phyloP scores from a whole-genome alignment of 768 basidiomycete genomes.

The Phylloporus sp. region DNA sequence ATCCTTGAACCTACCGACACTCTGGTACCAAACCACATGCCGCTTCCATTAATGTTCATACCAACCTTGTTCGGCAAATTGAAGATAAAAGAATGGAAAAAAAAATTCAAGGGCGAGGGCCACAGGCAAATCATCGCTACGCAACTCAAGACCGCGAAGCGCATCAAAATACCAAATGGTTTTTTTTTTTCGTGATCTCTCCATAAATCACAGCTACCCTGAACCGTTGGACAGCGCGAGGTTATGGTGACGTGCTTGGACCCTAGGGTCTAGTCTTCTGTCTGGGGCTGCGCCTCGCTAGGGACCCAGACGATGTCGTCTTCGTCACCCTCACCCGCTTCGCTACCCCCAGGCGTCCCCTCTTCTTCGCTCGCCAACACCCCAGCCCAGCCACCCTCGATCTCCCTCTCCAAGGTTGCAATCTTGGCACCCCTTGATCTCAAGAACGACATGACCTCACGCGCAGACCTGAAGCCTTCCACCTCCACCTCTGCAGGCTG shows the following conservation, averaged over 20 bases:
- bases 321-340: slow-evolving; percentile 24
- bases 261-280: slow-evolving; percentile 12
- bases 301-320: slow-evolving; percentile 33
- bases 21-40: slow-evolving; percentile 5
- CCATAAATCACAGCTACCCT: slow-evolving; percentile 18
- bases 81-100: neutral
- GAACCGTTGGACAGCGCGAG: slow-evolving; percentile 5
- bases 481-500: slow-evolving; percentile 16
- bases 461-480: slow-evolving; percentile 59
- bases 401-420: slow-evolving; percentile 41
- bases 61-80: neutral
- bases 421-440: slow-evolving; percentile 70
- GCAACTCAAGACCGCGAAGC: neutral
- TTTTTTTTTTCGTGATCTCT: neutral
- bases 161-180: neutral
- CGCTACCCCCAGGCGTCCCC: slow-evolving; percentile 20
- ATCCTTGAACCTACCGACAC: slow-evolving; percentile 9
- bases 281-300: slow-evolving; percentile 11
- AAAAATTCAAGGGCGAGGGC: neutral
- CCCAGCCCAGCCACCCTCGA: slow-evolving; percentile 65
- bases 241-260: slow-evolving; percentile 7
- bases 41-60: slow-evolving; percentile 1
- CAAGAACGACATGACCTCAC: slow-evolving; percentile 73
- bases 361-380: slow-evolving; percentile 56
- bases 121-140: neutral